Evolutionary conservation across 2,329 filamentous ascomycete species (phyloP), one percentile per base, ranked within the genome.

Genomic region (Eutypella sp.): DNA sequence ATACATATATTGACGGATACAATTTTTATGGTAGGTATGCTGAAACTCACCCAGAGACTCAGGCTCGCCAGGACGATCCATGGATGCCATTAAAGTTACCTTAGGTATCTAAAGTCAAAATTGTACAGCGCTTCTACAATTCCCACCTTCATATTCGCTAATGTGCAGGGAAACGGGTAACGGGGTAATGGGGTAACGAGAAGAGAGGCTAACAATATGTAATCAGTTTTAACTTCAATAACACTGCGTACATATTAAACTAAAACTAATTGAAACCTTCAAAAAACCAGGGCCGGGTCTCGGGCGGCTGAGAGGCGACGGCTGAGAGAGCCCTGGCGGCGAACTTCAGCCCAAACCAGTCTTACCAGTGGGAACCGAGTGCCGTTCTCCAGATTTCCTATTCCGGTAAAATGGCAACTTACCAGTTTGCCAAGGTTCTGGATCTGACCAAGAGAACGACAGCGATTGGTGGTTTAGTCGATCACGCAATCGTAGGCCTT

Each of bases 401-500:
- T 22, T 22, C 11, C 20, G 36, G 36, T 13, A 22, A 39, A 8
- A 39, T 39, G 36, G 11, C n/a, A 39, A 20, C n/a, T 24, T 13
- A n/a, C n/a, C 36, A 24, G 13, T 38, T 18, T 38, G 36, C 36
- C 36, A 23, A 38, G 36, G 2, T 3, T 1, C 36, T 39, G 36
- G 36, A 24, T 39, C 36, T 39, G 36, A 39, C 36, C 36, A 39
- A 39, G 36, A 19, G 19, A 22, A 39, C 20, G 20, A 39, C 5
- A 20, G 36, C 36, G 36, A 39, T 39, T 39, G 36, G 36, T 39
- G 19, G 36, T 9, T 39, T 22, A 20, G 36, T 22, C 36, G 36
- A 39, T 39, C 36, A 39, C 36, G 36, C 36, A 39, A 39, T 39
- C 36, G 36, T 22, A 39, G 36, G 23, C 36, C 8, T 39, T 39